Evolutionary conservation across 352 stramenopile genomes (phyloP), one percentile per base, ranked within the genome.

Genomic region (Stramenopiles sp.): DNA sequence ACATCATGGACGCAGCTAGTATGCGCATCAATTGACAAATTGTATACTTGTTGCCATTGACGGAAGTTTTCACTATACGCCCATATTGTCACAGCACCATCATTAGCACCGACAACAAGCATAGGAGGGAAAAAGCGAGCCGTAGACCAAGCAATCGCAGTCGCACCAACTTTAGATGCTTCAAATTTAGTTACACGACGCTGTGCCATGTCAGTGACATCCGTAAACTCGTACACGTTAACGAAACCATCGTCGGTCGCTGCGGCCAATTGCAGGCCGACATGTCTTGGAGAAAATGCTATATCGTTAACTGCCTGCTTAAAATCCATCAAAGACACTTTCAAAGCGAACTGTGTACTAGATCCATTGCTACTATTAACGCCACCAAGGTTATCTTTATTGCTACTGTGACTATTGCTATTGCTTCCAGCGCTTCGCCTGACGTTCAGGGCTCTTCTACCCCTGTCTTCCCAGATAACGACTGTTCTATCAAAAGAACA

Each of bases 201-300:
- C n/a, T 98, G 91, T 31, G 92, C 92, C 75, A 98, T 82, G 84
- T 98, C 97, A 91, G 97, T 96, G 44, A 95, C 89, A 85, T 98
- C 93, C 30, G 96, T 91, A 25, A 92, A 92, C 86, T 97, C 93
- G 86, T 97, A 98, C 85, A 98, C 96, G 80, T 93, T 89, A 33
- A 97, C 93, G 84, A 92, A 92, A 27, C 94, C 95, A 86, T 98
- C 95, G 30, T 95, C 92, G 8, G 91, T 96, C 7, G 92, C 94
- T 0, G 92, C 97, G 0, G 95, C 95, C 27, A 98, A 85, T 55
- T 92, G 90, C 29, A 98, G 85, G 0, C 94, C 93, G 27, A 95
- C 87, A 85, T 98, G 94, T 31, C 93, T 86, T 0, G 95, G 95
- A 30, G 93, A 92, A 83, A 98, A 98, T 84, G 97, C 94, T 67